Evolutionary conservation across 495 filamentous ascomycete species (phyloP).

Genomic region (Xylaria bambusicola): DNA sequence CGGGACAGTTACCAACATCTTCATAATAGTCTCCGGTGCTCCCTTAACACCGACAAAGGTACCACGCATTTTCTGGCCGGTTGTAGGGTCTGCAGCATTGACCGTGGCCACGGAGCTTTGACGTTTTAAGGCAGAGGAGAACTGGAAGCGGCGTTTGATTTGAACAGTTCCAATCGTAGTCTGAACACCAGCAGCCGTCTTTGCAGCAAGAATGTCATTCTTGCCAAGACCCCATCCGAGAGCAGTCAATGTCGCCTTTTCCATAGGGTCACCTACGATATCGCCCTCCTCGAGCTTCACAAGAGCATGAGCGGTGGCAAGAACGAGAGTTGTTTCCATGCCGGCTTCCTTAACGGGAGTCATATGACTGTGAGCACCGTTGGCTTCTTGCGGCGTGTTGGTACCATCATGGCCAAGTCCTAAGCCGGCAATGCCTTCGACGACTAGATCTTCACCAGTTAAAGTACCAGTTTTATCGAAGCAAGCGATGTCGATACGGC

Average conservation of each 20-base stretch:
- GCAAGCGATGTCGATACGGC: constrained; percentile 93
- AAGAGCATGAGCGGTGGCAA: constrained; percentile 93
- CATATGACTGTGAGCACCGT: constrained; percentile 77
- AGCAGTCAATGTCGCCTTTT: constrained; percentile 87
- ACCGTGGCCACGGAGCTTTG: constrained; percentile 92
- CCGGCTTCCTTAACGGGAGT: constrained; percentile 64
- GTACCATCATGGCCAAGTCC: constrained; percentile 65
- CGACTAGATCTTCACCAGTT: constrained; percentile 94
- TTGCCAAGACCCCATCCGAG: constrained; percentile 89
- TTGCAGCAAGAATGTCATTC: constrained; percentile 76
- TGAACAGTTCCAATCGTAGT: constrained; percentile 66
- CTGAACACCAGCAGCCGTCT: constrained; percentile 46
- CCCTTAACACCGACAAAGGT: constrained; percentile 97
- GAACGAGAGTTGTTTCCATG: constrained; percentile 84
- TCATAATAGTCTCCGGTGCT: constrained; percentile 92
- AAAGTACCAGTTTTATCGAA: constrained; percentile 99
- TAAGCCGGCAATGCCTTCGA: constrained; percentile 94
- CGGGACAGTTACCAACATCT: constrained; percentile 83
- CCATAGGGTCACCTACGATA: constrained; percentile 97
- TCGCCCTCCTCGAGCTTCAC: constrained; percentile 97
- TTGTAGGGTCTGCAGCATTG: constrained; percentile 63
- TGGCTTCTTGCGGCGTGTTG: constrained; percentile 64
- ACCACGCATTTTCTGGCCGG: constrained; percentile 69
- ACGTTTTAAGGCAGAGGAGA: constrained; percentile 93
- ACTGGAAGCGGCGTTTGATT: constrained; percentile 95